These are phyloP conservation scores for Tylopilus sp. DNA, from an alignment of 768 basidiomycete genomes.

Conservation along the genomic window DNA sequence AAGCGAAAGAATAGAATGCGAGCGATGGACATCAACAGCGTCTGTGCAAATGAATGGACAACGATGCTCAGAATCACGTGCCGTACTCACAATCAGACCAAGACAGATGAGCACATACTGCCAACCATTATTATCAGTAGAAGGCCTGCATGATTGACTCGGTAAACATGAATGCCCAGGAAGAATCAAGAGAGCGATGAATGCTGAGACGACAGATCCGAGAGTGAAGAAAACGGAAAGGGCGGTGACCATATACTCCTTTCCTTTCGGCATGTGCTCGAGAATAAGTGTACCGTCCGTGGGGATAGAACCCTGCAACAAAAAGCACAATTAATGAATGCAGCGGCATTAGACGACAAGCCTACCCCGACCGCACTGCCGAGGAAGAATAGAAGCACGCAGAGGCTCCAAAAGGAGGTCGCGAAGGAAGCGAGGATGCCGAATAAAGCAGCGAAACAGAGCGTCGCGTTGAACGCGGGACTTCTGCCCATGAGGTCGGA, in stretches of 20 bases:
- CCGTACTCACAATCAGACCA: slow-evolving; percentile 73
- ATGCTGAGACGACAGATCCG: slow-evolving; percentile 81
- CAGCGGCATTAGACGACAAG: slow-evolving; percentile 5
- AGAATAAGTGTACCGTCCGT: slow-evolving; percentile 91
- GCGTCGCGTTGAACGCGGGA: slow-evolving; percentile 87
- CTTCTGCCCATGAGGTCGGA: slow-evolving; percentile 89
- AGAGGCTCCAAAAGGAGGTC: slow-evolving; percentile 64
- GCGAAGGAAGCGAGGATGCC: slow-evolving; percentile 78
- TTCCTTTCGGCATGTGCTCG: slow-evolving; percentile 91
- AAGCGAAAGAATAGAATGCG: slow-evolving; percentile 89
- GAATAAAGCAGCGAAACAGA: slow-evolving; percentile 88
- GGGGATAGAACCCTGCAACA: slow-evolving; percentile 85
- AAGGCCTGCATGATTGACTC: slow-evolving; percentile 56
- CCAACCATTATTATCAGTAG: slow-evolving; percentile 81
- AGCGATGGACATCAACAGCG: slow-evolving; percentile 79
- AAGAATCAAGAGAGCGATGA: slow-evolving; percentile 76
- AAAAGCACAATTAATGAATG: background rate
- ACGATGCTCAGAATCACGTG: background rate
- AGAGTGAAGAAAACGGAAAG: slow-evolving; percentile 95
- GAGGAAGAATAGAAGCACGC: slow-evolving; percentile 77
- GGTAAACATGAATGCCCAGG: slow-evolving; percentile 70
- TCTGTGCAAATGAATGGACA: slow-evolving; percentile 45
- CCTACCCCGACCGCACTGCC: slow-evolving; percentile 92
- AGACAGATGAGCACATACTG: slow-evolving; percentile 75
- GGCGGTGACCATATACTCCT: slow-evolving; percentile 88